Conservation (phyloP, 2,329 filamentous ascomycete genomes). For the Domatiomyces globalis region DNA sequence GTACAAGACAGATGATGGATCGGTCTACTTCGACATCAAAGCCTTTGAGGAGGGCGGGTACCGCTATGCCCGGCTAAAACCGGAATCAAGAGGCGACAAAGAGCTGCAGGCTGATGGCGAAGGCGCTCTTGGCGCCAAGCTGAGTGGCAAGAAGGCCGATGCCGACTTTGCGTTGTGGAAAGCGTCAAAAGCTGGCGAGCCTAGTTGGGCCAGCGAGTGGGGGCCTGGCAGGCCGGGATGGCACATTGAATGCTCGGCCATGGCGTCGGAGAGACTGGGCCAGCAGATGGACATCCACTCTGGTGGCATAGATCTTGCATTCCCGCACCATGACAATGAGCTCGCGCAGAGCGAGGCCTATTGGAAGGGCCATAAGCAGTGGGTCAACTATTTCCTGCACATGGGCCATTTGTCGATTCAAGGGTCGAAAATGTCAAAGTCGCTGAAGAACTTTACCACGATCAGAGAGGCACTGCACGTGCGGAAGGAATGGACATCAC, state of each 20-base stretch:
- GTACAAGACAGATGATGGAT: conserved; percentile 61
- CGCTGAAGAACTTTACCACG: conserved; percentile 87
- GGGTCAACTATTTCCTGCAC: conserved; percentile 93
- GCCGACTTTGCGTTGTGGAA: conserved; percentile 94
- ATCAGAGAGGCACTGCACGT: conserved; percentile 63
- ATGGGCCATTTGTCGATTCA: conserved; percentile 86
- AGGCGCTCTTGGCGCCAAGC: conserved; percentile 52
- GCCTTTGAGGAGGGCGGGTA: conserved; percentile 76
- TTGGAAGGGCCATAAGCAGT: conserved; percentile 50
- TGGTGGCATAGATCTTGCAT: conserved; percentile 78
- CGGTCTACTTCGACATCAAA: conserved; percentile 84
- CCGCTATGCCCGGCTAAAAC: conserved; percentile 70
- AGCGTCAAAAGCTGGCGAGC: conserved; percentile 78
- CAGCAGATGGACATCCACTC: conserved; percentile 83
- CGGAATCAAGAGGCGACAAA: conserved; percentile 73
- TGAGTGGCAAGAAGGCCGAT: conserved; percentile 53
- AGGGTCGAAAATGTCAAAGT: conserved; percentile 92
- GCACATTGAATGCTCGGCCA: conserved; percentile 95
- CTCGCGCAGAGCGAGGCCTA: conserved; percentile 83
- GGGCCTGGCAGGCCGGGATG: conserved; percentile 78
- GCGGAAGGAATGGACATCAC: conserved; percentile 56
- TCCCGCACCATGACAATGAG: conserved; percentile 89
- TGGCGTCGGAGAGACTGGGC: conserved; percentile 82
- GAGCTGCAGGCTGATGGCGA: conserved; percentile 78
- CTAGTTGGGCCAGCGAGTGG: conserved; percentile 79